Evolutionary conservation across 179 eudicot species (phyloP).

Genomic region (Gypsophila paniculata): DNA sequence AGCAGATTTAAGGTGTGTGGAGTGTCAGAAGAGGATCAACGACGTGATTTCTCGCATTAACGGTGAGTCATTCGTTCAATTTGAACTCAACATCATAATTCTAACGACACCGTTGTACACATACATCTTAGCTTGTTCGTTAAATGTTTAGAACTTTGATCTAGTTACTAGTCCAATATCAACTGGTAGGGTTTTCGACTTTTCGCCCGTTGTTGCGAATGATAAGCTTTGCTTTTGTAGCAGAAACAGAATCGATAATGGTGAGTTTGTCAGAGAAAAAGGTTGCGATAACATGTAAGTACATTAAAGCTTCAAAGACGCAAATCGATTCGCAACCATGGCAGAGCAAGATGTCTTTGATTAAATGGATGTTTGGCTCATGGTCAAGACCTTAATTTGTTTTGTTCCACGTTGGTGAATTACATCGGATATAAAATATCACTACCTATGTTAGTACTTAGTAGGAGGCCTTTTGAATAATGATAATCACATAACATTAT

Average conservation of each 20-base stretch:
- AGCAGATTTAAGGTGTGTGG: constrained; percentile 34
- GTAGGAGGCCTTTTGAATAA: no score
- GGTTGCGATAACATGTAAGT: constrained; percentile 52
- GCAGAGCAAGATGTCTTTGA: constrained; percentile 26
- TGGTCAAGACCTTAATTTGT: constrained; percentile 25
- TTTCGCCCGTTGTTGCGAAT: no score
- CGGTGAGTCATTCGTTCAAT: constrained; percentile 20
- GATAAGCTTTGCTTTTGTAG: constrained; percentile 15
- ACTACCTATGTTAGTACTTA: no score
- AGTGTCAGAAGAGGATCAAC: constrained; percentile 36
- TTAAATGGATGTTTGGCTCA: constrained; percentile 40
- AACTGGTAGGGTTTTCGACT: no score
- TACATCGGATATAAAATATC: no score
- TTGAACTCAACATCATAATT: not conserved
- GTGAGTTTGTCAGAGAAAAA: constrained; percentile 60
- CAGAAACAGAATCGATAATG: constrained; percentile 60
- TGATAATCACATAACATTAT: no score
- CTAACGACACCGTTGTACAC: no score
- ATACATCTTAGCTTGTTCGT: no score
- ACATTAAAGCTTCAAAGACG: constrained; percentile 25
- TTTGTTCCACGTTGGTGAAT: no score
- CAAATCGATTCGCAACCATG: constrained; percentile 15
- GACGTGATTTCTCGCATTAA: constrained; percentile 34
- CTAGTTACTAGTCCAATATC: no score
- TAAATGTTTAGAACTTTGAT: no score